Percentiles rank a stretch among this genome's conserved stretches.
Evolutionary conservation across 2,329 filamentous ascomycete species (phyloP).

Genomic region (Penicillium nordicum): DNA sequence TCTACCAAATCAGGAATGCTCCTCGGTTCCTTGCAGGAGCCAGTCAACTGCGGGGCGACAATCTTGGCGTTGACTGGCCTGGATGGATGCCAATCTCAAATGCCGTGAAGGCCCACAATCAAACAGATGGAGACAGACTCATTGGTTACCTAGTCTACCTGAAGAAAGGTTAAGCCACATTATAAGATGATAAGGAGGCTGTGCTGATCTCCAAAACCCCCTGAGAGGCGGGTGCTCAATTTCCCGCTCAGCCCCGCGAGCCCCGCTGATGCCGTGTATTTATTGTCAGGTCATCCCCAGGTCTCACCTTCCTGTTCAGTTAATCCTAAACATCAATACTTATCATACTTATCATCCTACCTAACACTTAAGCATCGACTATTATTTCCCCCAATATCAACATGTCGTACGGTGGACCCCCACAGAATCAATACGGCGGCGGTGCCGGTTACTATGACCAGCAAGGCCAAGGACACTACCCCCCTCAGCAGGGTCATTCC

Average conservation of each 20-base stretch:
- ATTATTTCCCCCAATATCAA: background rate
- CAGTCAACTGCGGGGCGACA: background rate
- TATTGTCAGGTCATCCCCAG: constrained; percentile 2
- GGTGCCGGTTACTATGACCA: constrained; percentile 21
- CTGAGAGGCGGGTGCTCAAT: constrained; percentile 16
- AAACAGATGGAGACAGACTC: background rate
- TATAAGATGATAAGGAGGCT: constrained; percentile 10
- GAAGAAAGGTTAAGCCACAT: constrained; percentile 4
- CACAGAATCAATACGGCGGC: constrained; percentile 24
- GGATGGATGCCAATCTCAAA: background rate
- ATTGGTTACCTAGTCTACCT: background rate
- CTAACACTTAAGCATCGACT: background rate
- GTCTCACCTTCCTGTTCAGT: background rate
- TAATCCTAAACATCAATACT: background rate
- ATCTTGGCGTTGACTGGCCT: constrained; percentile 1
- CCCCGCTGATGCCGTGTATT: constrained; percentile 9
- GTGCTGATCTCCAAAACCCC: constrained; percentile 4
- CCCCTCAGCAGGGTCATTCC: constrained; percentile 21
- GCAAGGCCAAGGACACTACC: constrained; percentile 19
- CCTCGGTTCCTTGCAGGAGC: constrained; percentile 1
- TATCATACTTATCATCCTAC: background rate
- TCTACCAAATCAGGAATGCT: background rate
- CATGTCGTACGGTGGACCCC: constrained; percentile 23
- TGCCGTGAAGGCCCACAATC: background rate
- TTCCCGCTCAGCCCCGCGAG: constrained; percentile 14